phyloP scores from a whole-genome alignment of 352 stramenopile genomes.

The Phytophthora tentaculata region DNA sequence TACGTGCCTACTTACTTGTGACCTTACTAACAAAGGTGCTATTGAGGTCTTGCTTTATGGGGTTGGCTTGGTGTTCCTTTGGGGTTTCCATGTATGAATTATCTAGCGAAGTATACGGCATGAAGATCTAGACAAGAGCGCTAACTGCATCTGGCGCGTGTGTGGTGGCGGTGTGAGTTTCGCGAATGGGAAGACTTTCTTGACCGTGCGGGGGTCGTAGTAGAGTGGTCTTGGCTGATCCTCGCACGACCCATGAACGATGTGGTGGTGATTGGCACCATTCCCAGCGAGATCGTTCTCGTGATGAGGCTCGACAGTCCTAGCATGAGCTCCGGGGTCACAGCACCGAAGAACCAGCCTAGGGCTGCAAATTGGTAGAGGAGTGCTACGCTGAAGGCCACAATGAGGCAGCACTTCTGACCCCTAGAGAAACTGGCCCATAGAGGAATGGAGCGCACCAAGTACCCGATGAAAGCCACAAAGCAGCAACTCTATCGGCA shows the following conservation, averaged over 20 bases:
- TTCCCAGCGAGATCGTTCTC: conserved; percentile 72
- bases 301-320: conserved; percentile 71
- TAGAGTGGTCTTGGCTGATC: conserved; percentile 37
- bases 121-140: background rate
- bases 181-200: conserved; percentile 20
- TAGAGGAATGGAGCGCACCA: conserved; percentile 58
- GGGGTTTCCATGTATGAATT: conserved; percentile 9
- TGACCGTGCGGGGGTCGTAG: conserved; percentile 3
- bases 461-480: conserved; percentile 66
- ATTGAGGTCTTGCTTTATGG: conserved; percentile 2
- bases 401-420: conserved; percentile 59
- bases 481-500: conserved; percentile 59
- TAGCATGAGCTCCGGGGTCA: conserved; percentile 61
- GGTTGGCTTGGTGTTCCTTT: background rate
- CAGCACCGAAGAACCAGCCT: conserved; percentile 44
- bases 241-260: conserved; percentile 57
- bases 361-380: conserved; percentile 58
- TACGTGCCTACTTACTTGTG: conserved; percentile 38
- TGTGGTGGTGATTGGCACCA: conserved; percentile 75
- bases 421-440: conserved; percentile 59
- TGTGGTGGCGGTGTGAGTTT: conserved; percentile 36
- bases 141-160: conserved; percentile 43
- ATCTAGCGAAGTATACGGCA: conserved; percentile 10
- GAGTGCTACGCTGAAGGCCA: conserved; percentile 46
- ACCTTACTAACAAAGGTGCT: conserved; percentile 1